Conservation (phyloP, 2,329 filamentous ascomycete species). For the Camillea tinctor region DNA sequence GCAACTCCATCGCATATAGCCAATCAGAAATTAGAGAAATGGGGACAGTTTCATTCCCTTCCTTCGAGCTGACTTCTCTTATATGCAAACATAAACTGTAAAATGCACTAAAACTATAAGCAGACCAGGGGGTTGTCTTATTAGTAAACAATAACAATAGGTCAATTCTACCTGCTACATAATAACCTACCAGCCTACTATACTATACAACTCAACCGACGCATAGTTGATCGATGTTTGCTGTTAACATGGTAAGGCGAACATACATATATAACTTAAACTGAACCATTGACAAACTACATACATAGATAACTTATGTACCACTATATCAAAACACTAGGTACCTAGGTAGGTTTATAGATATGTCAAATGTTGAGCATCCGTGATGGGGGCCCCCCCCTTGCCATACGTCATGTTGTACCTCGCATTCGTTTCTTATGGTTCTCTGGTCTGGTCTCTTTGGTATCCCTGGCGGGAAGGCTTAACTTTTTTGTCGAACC, state of each 20-base stretch:
- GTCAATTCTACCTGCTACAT: too few species aligned
- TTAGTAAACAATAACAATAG: background rate
- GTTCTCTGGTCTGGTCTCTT: background rate
- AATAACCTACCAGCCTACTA: too few species aligned
- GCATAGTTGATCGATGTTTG: too few species aligned
- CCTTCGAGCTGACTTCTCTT: background rate
- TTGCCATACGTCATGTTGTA: background rate
- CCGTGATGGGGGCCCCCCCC: background rate
- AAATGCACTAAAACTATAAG: background rate
- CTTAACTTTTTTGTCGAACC: background rate
- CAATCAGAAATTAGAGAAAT: background rate
- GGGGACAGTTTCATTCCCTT: background rate
- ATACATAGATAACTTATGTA: too few species aligned
- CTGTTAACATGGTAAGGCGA: too few species aligned
- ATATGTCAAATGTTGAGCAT: too few species aligned
- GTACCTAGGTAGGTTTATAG: too few species aligned
- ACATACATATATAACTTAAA: too few species aligned
- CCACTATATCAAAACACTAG: too few species aligned
- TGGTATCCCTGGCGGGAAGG: background rate
- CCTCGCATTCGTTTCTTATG: background rate
- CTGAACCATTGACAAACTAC: too few species aligned
- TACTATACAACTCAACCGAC: too few species aligned
- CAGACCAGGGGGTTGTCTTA: background rate
- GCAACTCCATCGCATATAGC: background rate
- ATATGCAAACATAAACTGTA: background rate